phyloP scores from a whole-genome alignment of 345 rosid species.

The Hibiscus trionum region DNA sequence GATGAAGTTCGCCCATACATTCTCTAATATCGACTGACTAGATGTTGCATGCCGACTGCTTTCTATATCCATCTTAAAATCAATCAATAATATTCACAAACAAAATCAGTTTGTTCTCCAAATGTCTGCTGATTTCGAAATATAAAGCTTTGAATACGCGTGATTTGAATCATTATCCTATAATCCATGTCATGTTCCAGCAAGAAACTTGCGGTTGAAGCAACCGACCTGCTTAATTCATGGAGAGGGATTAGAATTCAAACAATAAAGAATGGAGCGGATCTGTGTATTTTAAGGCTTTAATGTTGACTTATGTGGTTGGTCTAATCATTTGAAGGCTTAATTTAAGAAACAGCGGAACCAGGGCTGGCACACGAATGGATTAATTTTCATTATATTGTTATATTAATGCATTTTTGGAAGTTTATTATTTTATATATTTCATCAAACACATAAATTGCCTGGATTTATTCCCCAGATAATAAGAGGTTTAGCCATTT shows the following conservation, averaged over 20 bases:
- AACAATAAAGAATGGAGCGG: conserved; percentile 20
- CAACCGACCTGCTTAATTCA: conserved; percentile 35
- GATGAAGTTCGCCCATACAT: conserved; percentile 74
- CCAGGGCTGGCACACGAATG: too few species aligned
- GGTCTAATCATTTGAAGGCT: conserved; percentile 25
- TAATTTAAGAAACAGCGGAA: neutral
- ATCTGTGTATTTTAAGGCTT: conserved; percentile 21
- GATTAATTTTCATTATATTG: too few species aligned
- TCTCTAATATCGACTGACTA: conserved; percentile 39
- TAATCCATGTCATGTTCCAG: conserved; percentile 26
- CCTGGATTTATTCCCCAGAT: too few species aligned
- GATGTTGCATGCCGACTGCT: conserved; percentile 19
- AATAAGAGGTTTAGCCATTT: too few species aligned
- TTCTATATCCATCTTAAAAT: conserved; percentile 30
- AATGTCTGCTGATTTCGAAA: conserved; percentile 14
- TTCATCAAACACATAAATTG: too few species aligned
- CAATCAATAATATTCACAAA: neutral
- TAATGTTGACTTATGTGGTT: conserved; percentile 30
- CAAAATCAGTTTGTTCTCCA: neutral
- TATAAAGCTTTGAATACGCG: conserved; percentile 9
- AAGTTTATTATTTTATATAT: too few species aligned
- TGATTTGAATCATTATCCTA: conserved; percentile 25
- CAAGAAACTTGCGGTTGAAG: conserved; percentile 43
- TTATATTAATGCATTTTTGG: too few species aligned
- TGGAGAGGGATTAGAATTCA: conserved; percentile 31